Base-by-base conservation (phyloP, 2,329 filamentous ascomycete species). In the Monosporascus cannonballus region DNA sequence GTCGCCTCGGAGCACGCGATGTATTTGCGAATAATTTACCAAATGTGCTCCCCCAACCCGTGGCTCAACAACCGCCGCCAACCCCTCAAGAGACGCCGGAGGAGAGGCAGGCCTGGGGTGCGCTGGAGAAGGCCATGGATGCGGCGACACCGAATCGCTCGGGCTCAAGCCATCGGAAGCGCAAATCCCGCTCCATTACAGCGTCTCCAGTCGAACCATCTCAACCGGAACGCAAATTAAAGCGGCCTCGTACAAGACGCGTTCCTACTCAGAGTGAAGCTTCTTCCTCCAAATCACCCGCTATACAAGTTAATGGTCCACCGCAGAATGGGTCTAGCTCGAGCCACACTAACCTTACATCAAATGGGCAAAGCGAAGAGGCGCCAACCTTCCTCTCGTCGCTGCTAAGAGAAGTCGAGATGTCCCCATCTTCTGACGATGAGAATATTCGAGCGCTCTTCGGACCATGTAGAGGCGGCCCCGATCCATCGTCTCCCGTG, bases 71-170 rank as follows among this genome's bases (percentile, higher is more conserved):
- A 63, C 72, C 65, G 64, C 74, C 69, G 55, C 66, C 64, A 61
- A 73, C 71, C 0, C 67, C 73, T 17, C 71, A 83, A 38, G 89
- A 95, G 69, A 88, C 87, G 7, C 74, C 85, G 42, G 91, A 96
- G 61, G 91, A 96, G 69, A 78, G 87, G 51, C 80, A 85, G 53
- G 90, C 93, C 4, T 96, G 93, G 94, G 90, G 91, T 56, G 90
- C 89, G 20, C 86, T 97, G 57, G 92, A 96, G 61, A 89, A 86
- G 67, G 91, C 89, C 44, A 81, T 90, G 58, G 86, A 92, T 55
- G 79, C 81, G 18, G 80, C 87, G 57, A 77, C 74, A 56, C 70
- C 77, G 46, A 68, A 72, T 27, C 69, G 63, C 49, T 48, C 63
- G 1, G 54, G 58, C 37, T 71, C 79, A 42, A 77, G 73, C 56